Conservation (phyloP, 2,329 filamentous ascomycete genomes). For the Colletotrichum liaoningense region DNA sequence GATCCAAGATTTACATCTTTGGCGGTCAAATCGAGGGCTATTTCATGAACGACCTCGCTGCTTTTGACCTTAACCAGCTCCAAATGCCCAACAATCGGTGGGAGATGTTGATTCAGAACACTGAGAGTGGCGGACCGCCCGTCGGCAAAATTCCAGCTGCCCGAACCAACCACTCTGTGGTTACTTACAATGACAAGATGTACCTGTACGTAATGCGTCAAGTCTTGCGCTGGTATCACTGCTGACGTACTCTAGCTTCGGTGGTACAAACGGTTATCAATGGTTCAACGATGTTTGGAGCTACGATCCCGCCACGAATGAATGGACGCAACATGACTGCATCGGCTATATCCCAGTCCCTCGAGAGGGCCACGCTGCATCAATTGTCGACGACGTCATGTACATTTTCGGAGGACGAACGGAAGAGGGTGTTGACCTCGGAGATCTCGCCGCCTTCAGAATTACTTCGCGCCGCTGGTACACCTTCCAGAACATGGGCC, state of each 20-base stretch:
- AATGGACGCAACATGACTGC: slow-evolving; percentile 91
- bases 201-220: slow-evolving; percentile 76
- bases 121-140: slow-evolving; percentile 68
- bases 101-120: slow-evolving; percentile 89
- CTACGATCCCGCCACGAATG: slow-evolving; percentile 85
- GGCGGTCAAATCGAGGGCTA: slow-evolving; percentile 97
- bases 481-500: slow-evolving; percentile 99
- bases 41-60: slow-evolving; percentile 97
- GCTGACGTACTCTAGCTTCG: slow-evolving; percentile 72
- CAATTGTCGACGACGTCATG: slow-evolving; percentile 97
- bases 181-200: slow-evolving; percentile 92
- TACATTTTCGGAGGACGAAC: slow-evolving; percentile 98
- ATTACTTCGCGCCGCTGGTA: slow-evolving; percentile 92
- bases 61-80: slow-evolving; percentile 94
- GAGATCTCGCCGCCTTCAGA: slow-evolving; percentile 85
- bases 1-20: slow-evolving; percentile 97
- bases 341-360: slow-evolving; percentile 97
- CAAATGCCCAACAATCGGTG: slow-evolving; percentile 92
- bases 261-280: slow-evolving; percentile 92
- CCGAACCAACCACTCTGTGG: slow-evolving; percentile 92
- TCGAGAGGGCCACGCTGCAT: slow-evolving; percentile 92
- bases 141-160: slow-evolving; percentile 80
- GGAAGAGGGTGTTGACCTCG: slow-evolving; percentile 91
- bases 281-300: slow-evolving; percentile 99
- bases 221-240: background rate